These are phyloP conservation scores for Mucor velutinosus DNA, from an alignment of 371 early-diverging fungal genomes.

Conservation along the genomic window DNA sequence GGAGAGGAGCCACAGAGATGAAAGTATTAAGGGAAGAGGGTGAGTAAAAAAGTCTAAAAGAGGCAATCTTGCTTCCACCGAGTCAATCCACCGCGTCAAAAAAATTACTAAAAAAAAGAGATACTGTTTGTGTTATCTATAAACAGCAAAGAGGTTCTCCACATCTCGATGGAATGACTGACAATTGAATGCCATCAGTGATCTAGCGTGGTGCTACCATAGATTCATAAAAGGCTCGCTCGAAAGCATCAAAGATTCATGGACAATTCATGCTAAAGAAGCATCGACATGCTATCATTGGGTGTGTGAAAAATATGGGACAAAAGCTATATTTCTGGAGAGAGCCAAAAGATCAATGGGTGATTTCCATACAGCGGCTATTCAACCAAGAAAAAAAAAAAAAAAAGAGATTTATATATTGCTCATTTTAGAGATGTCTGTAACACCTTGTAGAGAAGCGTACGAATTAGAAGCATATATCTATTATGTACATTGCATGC, in stretches of 20 bases:
- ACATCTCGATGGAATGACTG: background rate
- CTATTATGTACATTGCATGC: background rate
- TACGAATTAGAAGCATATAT: background rate
- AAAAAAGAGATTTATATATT: slow-evolving; percentile 3
- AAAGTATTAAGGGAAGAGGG: background rate
- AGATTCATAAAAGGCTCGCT: background rate
- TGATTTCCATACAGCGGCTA: background rate
- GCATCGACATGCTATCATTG: background rate
- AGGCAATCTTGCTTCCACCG: slow-evolving; percentile 47
- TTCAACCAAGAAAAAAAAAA: background rate
- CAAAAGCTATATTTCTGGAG: background rate
- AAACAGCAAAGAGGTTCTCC: background rate
- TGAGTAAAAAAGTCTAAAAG: slow-evolving; percentile 25
- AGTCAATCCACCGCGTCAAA: slow-evolving; percentile 54
- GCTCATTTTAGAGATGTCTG: background rate
- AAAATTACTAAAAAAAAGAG: slow-evolving; percentile 21
- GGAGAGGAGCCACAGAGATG: slow-evolving; percentile 6
- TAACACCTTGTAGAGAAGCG: background rate
- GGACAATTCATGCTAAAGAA: background rate
- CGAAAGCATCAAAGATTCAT: background rate
- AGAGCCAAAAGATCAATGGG: background rate
- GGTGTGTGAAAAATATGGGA: slow-evolving; percentile 3
- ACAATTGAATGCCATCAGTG: background rate
- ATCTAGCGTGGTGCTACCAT: background rate
- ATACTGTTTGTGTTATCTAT: background rate